Evolutionary conservation across 768 basidiomycete species (phyloP).

Genomic region (Boletus reticulatus): DNA sequence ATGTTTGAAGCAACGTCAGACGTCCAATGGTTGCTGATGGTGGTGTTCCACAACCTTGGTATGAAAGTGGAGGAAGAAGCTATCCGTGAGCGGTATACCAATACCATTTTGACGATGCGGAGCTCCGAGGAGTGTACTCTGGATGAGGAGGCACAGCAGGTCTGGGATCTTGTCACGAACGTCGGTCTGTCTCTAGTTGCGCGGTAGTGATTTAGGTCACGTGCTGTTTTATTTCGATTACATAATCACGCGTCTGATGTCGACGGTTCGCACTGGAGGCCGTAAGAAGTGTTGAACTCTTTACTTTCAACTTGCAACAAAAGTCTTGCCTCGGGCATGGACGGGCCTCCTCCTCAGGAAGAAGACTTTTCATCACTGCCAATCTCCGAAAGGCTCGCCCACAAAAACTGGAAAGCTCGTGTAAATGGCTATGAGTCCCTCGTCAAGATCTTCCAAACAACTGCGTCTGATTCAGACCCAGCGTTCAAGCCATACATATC

Average conservation of each 20-base stretch:
- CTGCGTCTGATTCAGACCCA: conserved; percentile 90
- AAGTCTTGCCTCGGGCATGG: conserved; percentile 50
- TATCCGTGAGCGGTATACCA: conserved; percentile 46
- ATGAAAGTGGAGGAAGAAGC: conserved; percentile 54
- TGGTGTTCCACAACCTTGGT: conserved; percentile 70
- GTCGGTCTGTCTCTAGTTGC: conserved; percentile 57
- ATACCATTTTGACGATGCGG: conserved; percentile 41
- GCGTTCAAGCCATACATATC: conserved; percentile 88
- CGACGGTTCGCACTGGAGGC: not conserved
- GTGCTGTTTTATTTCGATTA: conserved; percentile 22
- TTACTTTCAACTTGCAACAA: conserved; percentile 9
- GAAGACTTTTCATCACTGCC: conserved; percentile 87
- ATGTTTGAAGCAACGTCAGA: conserved; percentile 60
- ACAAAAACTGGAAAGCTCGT: conserved; percentile 99
- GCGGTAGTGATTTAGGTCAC: conserved; percentile 24
- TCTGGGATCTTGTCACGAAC: conserved; percentile 56
- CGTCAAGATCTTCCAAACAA: conserved; percentile 82
- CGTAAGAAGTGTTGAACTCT: conserved; percentile 9
- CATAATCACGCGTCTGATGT: conserved; percentile 17
- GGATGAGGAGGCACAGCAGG: conserved; percentile 52
- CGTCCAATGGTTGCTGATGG: conserved; percentile 69
- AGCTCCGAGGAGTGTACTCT: conserved; percentile 41
- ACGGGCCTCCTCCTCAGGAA: conserved; percentile 88
- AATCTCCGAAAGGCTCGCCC: conserved; percentile 75
- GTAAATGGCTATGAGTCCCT: conserved; percentile 89